Evolutionary conservation across 2,329 filamentous ascomycete genomes (phyloP), one percentile per base, ranked within the genome.

Genomic region (Hirsutella minnesotensis): DNA sequence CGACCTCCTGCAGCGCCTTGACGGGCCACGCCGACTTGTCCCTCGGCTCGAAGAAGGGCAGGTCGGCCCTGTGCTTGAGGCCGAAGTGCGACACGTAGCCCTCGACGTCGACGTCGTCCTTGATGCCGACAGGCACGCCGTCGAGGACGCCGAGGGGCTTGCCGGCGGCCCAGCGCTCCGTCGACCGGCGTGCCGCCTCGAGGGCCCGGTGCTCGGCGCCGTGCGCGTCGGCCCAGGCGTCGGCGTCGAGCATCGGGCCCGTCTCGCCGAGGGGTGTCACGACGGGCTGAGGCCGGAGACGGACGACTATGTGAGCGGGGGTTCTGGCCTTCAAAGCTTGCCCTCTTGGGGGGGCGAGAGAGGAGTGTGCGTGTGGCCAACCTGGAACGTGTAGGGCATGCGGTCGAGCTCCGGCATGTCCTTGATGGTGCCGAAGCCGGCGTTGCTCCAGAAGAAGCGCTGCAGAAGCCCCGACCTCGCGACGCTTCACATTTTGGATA

Each of bases 101-200:
- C 49, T 77, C 70, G 27, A 88, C 67, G 49, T 82, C 72, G 15
- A 81, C 72, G 54, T 94, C 86, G 55, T 94, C 87, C 63, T 95
- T 94, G 52, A 92, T 76, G 0, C 81, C 83, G 39, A 94, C 75
- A 0, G 87, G 88, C 1, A 94, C 77, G 12, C 88, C 88, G 53
- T 95, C 88, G 8, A 94, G 66, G 5, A 85, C 65, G 12, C 85
- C 72, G 15, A 87, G 60, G 0, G 79, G 72, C 47, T 72, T 71
- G 0, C 84, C 83, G 15, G 71, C 66, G 45, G 77, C 75, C 61
- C 83, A 94, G 38, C 88, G 71, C 55, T 75, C 68, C 0, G 86
- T 83, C 1, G 86, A 92, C 8, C 75, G 83, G 51, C 72, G 72
- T 0, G 88, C 87, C 1, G 86, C 81, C 30, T 73, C 72, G 4